Evolutionary conservation across 768 basidiomycete genomes (phyloP), one percentile per base, ranked within the genome.

Genomic region (Pholiota conissans): DNA sequence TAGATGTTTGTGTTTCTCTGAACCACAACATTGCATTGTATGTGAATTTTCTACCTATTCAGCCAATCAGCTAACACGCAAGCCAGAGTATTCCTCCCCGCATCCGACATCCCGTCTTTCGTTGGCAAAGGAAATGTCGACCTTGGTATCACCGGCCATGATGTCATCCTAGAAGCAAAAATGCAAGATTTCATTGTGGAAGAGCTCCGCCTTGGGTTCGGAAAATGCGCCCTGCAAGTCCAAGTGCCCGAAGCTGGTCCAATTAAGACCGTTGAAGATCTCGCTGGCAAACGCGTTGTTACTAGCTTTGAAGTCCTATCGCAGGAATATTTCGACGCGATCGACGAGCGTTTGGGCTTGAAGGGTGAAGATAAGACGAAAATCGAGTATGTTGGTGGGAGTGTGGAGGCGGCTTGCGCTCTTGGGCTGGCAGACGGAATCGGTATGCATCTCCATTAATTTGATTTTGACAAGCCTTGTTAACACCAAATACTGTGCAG

Each of bases 51-150:
- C 11, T 7, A 9, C 42, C 27, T 27, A 11, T 45, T 58, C 22
- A 9, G 22, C 34, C 13, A 24, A n/a, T n/a, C 22, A 27, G n/a
- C 27, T 26, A 45, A 42, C 11, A 28, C 42, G 50, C 49, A 46
- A 52, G 24, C n/a, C 70, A 98, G 96, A 6, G 90, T 99, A 22
- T 98, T 99, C 75, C 89, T 98, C 22, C 95, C 97, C 22, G 97
- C 97, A 1, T 81, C 90, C 5, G 97, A 99, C 68, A 99, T 99
- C 61, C 95, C 97, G 9, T 96, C 95, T 27, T 99, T 98, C 73
- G 97, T 99, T 45, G 97, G 95, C 40, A 95, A 96, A 70, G 97
- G 97, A 49, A 90, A 95, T 67, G 91, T 99, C 67, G 92, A 98
- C 65, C 80, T 99, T 42, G 97, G 97, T 5, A 97, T 99, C 65